Conservation (phyloP, 768 basidiomycete species). For the Kwoniella mangroviensis region DNA sequence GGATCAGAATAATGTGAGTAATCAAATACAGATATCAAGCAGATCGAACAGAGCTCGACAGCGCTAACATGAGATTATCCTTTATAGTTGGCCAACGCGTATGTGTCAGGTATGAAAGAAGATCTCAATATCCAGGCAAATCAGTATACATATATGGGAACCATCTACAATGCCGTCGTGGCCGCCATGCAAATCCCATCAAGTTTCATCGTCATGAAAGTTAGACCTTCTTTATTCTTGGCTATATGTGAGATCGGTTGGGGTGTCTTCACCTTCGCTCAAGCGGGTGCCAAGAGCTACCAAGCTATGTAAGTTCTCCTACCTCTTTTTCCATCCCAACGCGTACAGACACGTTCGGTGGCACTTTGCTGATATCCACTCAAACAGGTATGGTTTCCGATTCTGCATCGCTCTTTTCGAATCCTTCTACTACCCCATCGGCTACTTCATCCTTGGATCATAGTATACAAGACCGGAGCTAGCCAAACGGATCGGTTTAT, state of each 20-base stretch:
- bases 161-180: slow-evolving; percentile 36
- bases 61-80: not conserved
- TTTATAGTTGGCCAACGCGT: slow-evolving; percentile 21
- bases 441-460: slow-evolving; percentile 22
- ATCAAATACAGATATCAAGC: not conserved
- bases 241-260: slow-evolving; percentile 34
- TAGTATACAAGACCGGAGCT: slow-evolving; percentile 26
- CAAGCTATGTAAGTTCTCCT: slow-evolving; percentile 25
- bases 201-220: slow-evolving; percentile 29
- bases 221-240: slow-evolving; percentile 26
- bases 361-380: not conserved
- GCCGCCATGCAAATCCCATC: slow-evolving; percentile 29
- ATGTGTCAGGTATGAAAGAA: slow-evolving; percentile 42
- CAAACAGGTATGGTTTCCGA: slow-evolving; percentile 30
- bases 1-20: slow-evolving; percentile 31
- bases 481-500: slow-evolving; percentile 27
- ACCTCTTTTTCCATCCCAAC: no score
- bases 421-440: slow-evolving; percentile 17
- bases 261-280: slow-evolving; percentile 36
- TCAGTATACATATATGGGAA: slow-evolving; percentile 33
- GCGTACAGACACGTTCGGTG: no score
- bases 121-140: slow-evolving; percentile 38
- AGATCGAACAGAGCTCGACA: not conserved
- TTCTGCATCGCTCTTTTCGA: slow-evolving; percentile 28
- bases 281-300: slow-evolving; percentile 28